Conservation (phyloP, 2,329 filamentous ascomycete species). For the Mycocentrospora acerina region DNA sequence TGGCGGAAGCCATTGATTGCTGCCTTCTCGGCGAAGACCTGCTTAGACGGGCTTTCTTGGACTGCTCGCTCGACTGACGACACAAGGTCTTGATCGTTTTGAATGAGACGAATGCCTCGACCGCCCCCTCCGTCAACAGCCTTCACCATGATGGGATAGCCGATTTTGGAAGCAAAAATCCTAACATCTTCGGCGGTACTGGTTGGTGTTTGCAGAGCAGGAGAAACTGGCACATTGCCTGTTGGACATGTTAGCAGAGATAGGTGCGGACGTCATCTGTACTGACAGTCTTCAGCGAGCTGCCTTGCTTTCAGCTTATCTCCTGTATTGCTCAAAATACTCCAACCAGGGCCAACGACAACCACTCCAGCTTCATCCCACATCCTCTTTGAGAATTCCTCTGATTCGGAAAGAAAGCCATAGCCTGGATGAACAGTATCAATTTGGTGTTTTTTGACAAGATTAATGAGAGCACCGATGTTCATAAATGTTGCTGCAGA, state of each 20-base stretch:
- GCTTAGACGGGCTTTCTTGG: conserved; percentile 59
- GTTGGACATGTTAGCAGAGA: not conserved
- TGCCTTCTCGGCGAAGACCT: conserved; percentile 63
- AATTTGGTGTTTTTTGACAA: conserved; percentile 54
- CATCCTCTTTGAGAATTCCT: conserved; percentile 53
- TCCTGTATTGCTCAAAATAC: conserved; percentile 58
- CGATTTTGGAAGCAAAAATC: conserved; percentile 60
- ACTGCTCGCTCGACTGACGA: conserved; percentile 53
- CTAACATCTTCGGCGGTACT: conserved; percentile 46
- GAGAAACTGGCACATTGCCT: conserved; percentile 53
- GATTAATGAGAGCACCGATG: conserved; percentile 49
- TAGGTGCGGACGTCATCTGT: not conserved
- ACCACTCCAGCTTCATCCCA: conserved; percentile 51
- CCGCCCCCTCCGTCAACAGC: conserved; percentile 66
- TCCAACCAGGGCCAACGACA: conserved; percentile 59
- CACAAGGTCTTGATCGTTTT: conserved; percentile 47
- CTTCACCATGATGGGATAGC: conserved; percentile 63
- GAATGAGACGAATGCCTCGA: conserved; percentile 59
- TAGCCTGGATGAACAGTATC: conserved; percentile 62
- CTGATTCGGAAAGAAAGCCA: conserved; percentile 62
- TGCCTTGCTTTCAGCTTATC: conserved; percentile 58
- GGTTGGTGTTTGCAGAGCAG: conserved; percentile 51
- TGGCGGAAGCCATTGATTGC: conserved; percentile 63
- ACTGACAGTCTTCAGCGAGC: conserved; percentile 52
- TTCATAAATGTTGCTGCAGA: conserved; percentile 57